Conservation (phyloP, 805 yeast genomes). For the Komagataella phaffii region DNA sequence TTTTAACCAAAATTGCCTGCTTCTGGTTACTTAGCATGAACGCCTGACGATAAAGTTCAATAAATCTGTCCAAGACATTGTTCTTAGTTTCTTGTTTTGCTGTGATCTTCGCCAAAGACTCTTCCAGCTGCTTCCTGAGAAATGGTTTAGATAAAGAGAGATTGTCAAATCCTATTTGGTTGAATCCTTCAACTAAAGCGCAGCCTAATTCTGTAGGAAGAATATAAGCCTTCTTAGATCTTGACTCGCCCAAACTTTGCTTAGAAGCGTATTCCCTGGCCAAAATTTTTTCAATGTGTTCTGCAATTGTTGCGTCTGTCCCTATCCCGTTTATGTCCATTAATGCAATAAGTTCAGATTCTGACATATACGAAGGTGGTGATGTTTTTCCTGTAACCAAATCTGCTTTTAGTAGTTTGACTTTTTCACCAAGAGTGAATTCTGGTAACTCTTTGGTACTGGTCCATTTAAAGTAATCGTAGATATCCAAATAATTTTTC, state of each 20-base stretch:
- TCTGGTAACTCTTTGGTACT: conserved; percentile 51
- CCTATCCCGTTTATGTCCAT: conserved; percentile 98
- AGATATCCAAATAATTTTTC: conserved; percentile 70
- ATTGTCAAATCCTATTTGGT: conserved; percentile 58
- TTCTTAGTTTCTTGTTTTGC: conserved; percentile 41
- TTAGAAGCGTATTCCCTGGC: conserved; percentile 53
- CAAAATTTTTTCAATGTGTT: conserved; percentile 77
- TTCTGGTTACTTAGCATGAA: conserved; percentile 33
- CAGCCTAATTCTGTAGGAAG: conserved; percentile 78
- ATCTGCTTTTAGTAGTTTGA: conserved; percentile 41
- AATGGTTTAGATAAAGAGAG: conserved; percentile 80
- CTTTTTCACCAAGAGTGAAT: conserved; percentile 40
- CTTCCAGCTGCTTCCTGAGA: conserved; percentile 65
- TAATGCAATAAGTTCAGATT: conserved; percentile 77
- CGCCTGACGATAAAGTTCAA: conserved; percentile 48
- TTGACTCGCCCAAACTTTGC: conserved; percentile 21
- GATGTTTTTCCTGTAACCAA: conserved; percentile 65
- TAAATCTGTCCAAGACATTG: conserved; percentile 40
- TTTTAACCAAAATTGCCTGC: conserved; percentile 20
- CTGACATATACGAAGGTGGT: conserved; percentile 79
- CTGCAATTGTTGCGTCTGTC: conserved; percentile 98
- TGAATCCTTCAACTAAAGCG: conserved; percentile 82
- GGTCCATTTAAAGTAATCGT: conserved; percentile 70
- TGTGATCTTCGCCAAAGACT: conserved; percentile 50
- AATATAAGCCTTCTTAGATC: conserved; percentile 26